phyloP scores from a whole-genome alignment of 805 yeast species.

The Cyberlindnera americana region DNA sequence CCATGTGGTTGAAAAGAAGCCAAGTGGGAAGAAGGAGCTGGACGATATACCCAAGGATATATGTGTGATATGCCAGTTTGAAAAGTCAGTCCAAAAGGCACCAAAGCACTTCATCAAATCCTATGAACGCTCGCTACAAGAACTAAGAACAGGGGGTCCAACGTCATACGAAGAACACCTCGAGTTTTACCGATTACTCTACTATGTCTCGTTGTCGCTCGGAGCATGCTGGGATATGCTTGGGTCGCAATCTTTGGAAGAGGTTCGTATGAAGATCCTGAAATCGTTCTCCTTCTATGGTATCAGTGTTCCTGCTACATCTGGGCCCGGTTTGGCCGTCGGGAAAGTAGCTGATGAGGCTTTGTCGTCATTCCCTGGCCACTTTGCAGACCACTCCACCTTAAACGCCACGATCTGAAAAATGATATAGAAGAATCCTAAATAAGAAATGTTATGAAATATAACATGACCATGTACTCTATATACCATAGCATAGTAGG shows the following conservation, averaged over 20 bases:
- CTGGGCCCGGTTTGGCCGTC: too few relatives aligned
- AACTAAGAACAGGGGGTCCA: background rate
- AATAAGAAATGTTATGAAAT: too few relatives aligned
- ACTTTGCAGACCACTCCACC: background rate
- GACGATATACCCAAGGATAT: background rate
- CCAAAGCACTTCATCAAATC: conserved; percentile 3
- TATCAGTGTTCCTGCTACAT: too few relatives aligned
- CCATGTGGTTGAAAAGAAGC: too few relatives aligned
- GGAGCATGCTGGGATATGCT: background rate
- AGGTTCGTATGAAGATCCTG: background rate
- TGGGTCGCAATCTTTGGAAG: background rate
- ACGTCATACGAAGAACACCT: background rate
- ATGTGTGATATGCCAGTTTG: conserved; percentile 5
- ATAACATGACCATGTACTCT: too few relatives aligned
- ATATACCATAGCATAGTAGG: too few relatives aligned
- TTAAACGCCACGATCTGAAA: too few relatives aligned
- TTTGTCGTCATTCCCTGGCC: conserved; percentile 1
- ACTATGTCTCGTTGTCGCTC: background rate
- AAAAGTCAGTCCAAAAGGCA: background rate
- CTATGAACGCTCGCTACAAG: conserved; percentile 1
- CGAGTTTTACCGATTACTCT: conserved; percentile 1
- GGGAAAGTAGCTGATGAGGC: background rate
- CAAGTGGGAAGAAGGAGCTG: too few relatives aligned
- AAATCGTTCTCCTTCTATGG: too few relatives aligned
- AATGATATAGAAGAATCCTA: too few relatives aligned